Evolutionary conservation across 305 asterid genomes (phyloP).

Genomic region (Solanum hybrid): DNA sequence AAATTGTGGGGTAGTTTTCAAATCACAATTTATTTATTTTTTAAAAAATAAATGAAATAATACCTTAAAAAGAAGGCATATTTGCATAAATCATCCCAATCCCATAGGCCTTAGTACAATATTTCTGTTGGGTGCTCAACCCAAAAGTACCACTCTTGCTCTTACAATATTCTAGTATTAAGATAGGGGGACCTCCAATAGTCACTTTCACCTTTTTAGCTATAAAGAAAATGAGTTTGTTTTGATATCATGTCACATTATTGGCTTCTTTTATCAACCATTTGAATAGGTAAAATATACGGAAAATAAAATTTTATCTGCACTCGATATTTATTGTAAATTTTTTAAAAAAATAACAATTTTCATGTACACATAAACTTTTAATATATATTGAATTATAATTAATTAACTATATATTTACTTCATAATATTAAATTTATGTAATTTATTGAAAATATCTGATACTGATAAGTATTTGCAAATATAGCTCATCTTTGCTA

Average conservation of each 20-base stretch:
- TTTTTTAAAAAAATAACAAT: accelerated
- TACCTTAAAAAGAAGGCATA: background rate
- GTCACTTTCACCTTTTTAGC: background rate
- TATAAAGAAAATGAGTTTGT: background rate
- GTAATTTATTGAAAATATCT: background rate
- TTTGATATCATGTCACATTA: background rate
- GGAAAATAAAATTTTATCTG: background rate
- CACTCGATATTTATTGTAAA: background rate
- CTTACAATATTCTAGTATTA: background rate
- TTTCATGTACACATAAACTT: background rate
- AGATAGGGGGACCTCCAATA: background rate
- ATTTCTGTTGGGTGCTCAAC: background rate
- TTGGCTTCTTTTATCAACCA: background rate
- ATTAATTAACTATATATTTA: background rate
- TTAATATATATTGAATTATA: background rate
- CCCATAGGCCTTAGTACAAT: background rate
- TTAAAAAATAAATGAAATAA: background rate
- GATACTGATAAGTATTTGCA: background rate
- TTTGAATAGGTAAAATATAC: background rate
- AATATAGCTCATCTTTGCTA: background rate
- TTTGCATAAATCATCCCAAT: background rate
- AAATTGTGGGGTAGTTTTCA: background rate
- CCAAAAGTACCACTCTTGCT: background rate
- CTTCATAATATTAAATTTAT: background rate
- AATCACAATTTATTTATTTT: background rate